Base-by-base conservation (phyloP, 768 basidiomycete genomes). In the Rossbeevera mucosa region DNA sequence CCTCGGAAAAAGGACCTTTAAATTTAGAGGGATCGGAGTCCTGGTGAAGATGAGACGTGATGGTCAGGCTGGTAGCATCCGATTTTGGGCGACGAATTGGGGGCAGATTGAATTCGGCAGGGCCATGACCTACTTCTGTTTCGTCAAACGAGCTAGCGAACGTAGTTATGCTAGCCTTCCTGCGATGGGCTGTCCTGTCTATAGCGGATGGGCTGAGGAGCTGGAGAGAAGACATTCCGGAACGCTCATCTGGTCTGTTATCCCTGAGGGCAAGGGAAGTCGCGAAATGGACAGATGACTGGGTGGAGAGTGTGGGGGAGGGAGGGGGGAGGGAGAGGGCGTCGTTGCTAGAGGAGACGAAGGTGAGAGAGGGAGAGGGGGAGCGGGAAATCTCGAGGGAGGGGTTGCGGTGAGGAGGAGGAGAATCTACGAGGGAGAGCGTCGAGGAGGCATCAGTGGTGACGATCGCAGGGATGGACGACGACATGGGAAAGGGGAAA, bases 271-370 rank as follows among this genome's bases (percentile, higher is more conserved):
- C 75, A 4, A 81, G 70, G 7, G 82, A 72, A 3, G 80, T 77
- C 1, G 66, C 68, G 53, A 85, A 89, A 29, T 82, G 79, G 0
- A 80, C 76, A 0, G 81, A 81, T 3, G 85, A 86, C 14, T 74
- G 76, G 3, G 75, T 79, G 0, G 90, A 88, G 9, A 88, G 74
- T 0, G 89, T 90, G 1, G 89, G 90, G 0, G 89, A 91, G 0
- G 89, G 88, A 0, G 89, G 89, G 1, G 69, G 66, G 8, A 54
- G 52, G 7, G 67, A 61, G 0, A 68, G 76, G 21, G 71, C 70
- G 31, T 70, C 73, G 42, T 78, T 77, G n/a, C 76, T 73, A 0
- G 71, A 75, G 7, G 72, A 71, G 1, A 74, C 66, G 3, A 57
- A 59, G 0, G 66, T 66, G 0, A 68, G 59, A 14, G 68, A 63